Evolutionary conservation across 2,329 filamentous ascomycete genomes (phyloP).

Genomic region (Diaporthe velutina): DNA sequence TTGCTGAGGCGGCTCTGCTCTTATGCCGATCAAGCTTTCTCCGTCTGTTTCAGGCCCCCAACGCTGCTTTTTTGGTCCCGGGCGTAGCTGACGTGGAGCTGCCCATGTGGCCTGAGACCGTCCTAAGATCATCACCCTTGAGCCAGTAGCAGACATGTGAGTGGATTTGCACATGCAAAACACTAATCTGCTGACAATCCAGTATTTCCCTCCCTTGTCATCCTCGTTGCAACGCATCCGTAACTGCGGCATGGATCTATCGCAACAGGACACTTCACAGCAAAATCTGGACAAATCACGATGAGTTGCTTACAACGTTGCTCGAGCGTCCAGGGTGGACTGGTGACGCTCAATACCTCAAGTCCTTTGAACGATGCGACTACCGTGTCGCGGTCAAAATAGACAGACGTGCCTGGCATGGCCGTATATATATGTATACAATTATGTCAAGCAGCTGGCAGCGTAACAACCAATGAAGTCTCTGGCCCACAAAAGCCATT

Average conservation of each 20-base stretch:
- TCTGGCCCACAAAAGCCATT: no score
- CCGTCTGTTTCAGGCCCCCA: not conserved
- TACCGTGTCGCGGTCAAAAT: no score
- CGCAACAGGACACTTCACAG: not conserved
- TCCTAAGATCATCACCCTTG: not conserved
- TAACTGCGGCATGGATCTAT: not conserved
- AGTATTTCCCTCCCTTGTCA: not conserved
- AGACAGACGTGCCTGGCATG: no score
- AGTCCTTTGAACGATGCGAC: no score
- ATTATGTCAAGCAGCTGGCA: no score
- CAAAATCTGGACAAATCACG: not conserved
- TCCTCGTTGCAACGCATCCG: not conserved
- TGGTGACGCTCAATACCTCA: no score
- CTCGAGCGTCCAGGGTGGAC: no score
- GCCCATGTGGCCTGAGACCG: constrained; percentile 1
- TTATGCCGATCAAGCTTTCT: constrained; percentile 25
- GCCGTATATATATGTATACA: no score
- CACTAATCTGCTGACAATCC: not conserved
- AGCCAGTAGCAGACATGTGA: not conserved
- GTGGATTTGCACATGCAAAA: not conserved
- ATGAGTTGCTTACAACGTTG: not conserved
- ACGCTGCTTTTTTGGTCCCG: constrained; percentile 4
- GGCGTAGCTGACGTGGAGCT: constrained; percentile 5
- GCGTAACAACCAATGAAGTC: no score
- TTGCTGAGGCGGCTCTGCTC: constrained; percentile 16